Percentiles rank a stretch among this genome's conserved stretches.
These are phyloP conservation scores for Sistotremastrum suecicum DNA, from an alignment of 768 basidiomycete species.

Conservation along the genomic window DNA sequence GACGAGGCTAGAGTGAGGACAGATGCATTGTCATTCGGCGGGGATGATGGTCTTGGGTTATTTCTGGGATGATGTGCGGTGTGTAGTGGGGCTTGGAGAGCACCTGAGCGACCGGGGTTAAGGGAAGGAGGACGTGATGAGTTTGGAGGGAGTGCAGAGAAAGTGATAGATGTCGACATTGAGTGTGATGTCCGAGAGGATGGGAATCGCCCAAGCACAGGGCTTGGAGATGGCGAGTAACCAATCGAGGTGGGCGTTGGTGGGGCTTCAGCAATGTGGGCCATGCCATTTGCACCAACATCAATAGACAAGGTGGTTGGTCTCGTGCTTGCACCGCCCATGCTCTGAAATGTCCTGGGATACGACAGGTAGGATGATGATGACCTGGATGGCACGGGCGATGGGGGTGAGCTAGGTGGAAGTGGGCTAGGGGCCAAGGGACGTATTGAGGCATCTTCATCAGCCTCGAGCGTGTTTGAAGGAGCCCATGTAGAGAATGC, in stretches of 20 bases:
- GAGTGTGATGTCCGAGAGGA: no score
- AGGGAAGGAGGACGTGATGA: conserved; percentile 31
- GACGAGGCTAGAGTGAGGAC: conserved; percentile 88
- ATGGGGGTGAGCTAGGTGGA: conserved; percentile 78
- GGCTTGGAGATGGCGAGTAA: not conserved
- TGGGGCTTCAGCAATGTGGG: conserved; percentile 83
- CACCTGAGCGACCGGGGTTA: conserved; percentile 15
- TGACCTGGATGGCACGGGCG: conserved; percentile 72
- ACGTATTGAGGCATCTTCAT: conserved; percentile 87
- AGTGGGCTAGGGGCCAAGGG: conserved; percentile 85
- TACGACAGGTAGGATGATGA: conserved; percentile 77
- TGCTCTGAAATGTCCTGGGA: conserved; percentile 68
- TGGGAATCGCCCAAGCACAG: not conserved
- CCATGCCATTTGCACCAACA: conserved; percentile 64
- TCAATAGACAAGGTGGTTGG: conserved; percentile 94
- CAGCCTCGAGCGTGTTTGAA: conserved; percentile 63
- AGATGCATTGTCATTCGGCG: conserved; percentile 85
- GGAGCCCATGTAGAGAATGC: conserved; percentile 74
- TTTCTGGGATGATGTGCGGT: conserved; percentile 89
- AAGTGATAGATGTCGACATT: conserved; percentile 42
- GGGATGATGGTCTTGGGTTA: conserved; percentile 86
- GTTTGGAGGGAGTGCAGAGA: conserved; percentile 51
- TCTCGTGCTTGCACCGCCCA: conserved; percentile 72
- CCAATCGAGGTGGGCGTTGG: conserved; percentile 32
- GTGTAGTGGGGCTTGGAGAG: conserved; percentile 75